These are phyloP conservation scores for Sporothrix globosa DNA, from an alignment of 2,329 filamentous ascomycete species.

Conservation along the genomic window DNA sequence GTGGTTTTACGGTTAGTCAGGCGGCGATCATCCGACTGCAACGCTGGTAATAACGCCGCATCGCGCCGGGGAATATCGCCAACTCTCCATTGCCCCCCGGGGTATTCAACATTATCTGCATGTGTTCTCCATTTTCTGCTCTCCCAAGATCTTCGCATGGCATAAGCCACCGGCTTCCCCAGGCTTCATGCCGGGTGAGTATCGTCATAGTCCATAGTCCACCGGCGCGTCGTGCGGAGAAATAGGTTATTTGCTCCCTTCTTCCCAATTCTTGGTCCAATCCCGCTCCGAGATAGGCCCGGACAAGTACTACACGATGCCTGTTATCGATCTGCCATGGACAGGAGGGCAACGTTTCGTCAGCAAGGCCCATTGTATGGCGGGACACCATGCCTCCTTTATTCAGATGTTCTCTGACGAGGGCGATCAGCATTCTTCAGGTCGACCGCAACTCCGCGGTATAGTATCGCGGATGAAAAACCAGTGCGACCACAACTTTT, in stretches of 20 bases:
- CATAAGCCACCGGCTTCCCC: slow-evolving; percentile 7
- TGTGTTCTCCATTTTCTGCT: not conserved
- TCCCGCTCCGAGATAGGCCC: slow-evolving; percentile 21
- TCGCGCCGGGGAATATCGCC: slow-evolving; percentile 8
- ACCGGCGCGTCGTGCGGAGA: slow-evolving; percentile 1
- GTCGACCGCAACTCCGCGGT: slow-evolving; percentile 17
- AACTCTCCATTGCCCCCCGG: not conserved
- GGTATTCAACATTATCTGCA: not conserved
- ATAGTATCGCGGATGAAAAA: not conserved
- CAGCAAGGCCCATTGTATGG: not conserved
- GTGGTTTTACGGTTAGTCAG: not conserved
- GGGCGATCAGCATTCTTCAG: not conserved
- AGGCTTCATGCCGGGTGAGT: not conserved
- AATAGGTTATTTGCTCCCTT: not conserved
- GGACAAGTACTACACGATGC: not conserved
- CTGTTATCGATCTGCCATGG: not conserved
- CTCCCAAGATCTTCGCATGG: slow-evolving; percentile 5
- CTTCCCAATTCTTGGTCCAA: slow-evolving; percentile 3
- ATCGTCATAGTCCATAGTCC: not conserved
- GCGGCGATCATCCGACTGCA: not conserved
- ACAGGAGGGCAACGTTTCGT: slow-evolving; percentile 5
- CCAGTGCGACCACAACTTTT: not conserved
- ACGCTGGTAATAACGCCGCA: slow-evolving; percentile 13
- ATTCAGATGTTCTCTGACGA: not conserved
- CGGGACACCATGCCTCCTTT: not conserved